Conservation (phyloP, 2,329 filamentous ascomycete species). For the Hypocrella siamensis region DNA sequence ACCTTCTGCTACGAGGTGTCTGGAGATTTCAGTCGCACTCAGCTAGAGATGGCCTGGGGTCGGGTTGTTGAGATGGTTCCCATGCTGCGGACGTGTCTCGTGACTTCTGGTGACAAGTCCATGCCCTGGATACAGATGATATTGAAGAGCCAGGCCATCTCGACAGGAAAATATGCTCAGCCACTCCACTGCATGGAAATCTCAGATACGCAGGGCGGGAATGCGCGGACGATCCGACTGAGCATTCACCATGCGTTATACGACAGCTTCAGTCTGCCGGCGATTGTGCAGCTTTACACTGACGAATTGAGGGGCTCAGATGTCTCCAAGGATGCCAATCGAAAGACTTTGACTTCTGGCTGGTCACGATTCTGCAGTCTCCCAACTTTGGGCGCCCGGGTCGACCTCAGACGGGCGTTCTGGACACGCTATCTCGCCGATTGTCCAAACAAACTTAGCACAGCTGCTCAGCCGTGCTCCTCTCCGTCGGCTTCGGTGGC, state of each 20-base stretch:
- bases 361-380: slow-evolving; percentile 13
- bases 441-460: background rate
- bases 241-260: slow-evolving; percentile 78
- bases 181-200: slow-evolving; percentile 9
- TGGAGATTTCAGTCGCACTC: slow-evolving; percentile 17
- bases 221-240: slow-evolving; percentile 25
- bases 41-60: slow-evolving; percentile 45
- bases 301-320: slow-evolving; percentile 1
- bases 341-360: background rate
- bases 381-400: slow-evolving; percentile 3
- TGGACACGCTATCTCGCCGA: slow-evolving; percentile 25
- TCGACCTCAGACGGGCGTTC: slow-evolving; percentile 15
- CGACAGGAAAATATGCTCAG: background rate
- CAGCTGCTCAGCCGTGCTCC: background rate
- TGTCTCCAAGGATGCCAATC: slow-evolving; percentile 1
- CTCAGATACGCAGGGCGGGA: slow-evolving; percentile 3
- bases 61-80: slow-evolving; percentile 36
- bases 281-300: slow-evolving; percentile 30
- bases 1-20: slow-evolving; percentile 47
- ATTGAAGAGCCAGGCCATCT: slow-evolving; percentile 12
- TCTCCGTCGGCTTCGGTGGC: background rate
- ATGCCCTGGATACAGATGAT: slow-evolving; percentile 50
- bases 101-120: slow-evolving; percentile 28
- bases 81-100: slow-evolving; percentile 55
- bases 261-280: slow-evolving; percentile 63